A percentile compares a stretch with the other conserved stretches of the same genome.
These are phyloP conservation scores for Lasiodiplodia sp. DNA, from an alignment of 2,329 filamentous ascomycete genomes.

Conservation along the genomic window DNA sequence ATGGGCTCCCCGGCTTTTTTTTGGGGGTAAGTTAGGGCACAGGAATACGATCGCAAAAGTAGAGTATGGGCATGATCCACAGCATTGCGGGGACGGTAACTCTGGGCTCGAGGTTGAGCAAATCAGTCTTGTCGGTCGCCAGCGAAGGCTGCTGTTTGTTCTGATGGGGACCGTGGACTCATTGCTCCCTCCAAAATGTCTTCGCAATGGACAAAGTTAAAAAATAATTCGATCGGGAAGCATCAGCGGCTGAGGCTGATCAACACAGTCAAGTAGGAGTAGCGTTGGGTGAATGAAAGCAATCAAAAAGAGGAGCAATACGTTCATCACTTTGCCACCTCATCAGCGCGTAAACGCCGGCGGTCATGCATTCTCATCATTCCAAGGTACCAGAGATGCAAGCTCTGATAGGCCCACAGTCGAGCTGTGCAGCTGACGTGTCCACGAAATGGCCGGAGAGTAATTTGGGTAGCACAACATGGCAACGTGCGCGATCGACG, in stretches of 20 bases:
- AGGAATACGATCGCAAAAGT: background rate
- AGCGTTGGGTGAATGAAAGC: background rate
- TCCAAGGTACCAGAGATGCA: background rate
- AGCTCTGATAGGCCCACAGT: background rate
- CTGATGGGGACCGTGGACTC: background rate
- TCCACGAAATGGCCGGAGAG: background rate
- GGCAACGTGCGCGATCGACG: slow-evolving; percentile 3
- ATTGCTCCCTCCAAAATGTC: background rate
- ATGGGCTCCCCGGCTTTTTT: background rate
- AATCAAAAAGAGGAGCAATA: background rate
- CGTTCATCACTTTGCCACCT: background rate
- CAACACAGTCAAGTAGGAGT: background rate
- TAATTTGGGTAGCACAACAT: background rate
- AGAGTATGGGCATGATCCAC: background rate
- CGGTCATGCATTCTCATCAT: too few species aligned
- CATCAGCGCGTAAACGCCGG: background rate
- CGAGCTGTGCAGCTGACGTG: background rate
- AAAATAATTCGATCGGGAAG: background rate
- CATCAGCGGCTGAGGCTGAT: background rate
- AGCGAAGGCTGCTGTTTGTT: background rate
- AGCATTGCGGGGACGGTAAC: background rate
- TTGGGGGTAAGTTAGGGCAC: background rate
- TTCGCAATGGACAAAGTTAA: background rate
- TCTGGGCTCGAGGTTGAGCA: background rate
- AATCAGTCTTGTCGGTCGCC: background rate